Percentiles rank a stretch among this genome's conserved stretches.
phyloP scores from a whole-genome alignment of 1,284 basidiomycete genomes.

The Ustilago cynodontis region DNA sequence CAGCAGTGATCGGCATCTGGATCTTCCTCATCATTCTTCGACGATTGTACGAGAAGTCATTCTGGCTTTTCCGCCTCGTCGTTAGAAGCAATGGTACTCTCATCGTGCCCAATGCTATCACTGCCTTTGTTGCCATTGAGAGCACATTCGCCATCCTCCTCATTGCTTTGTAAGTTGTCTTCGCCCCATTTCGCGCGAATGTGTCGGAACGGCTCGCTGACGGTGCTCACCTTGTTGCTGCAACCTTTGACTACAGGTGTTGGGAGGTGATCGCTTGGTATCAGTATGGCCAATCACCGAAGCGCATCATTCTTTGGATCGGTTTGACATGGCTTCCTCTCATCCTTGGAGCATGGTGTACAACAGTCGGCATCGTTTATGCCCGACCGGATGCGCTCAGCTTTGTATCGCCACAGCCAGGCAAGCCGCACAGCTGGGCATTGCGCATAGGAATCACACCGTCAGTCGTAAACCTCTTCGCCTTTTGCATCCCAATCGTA shows the following conservation, averaged over 20 bases:
- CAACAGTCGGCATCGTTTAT: slow-evolving; percentile 34
- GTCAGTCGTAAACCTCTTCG: slow-evolving; percentile 23
- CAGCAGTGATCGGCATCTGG: slow-evolving; percentile 28
- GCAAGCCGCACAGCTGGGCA: slow-evolving; percentile 23
- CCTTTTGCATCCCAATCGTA: slow-evolving; percentile 27
- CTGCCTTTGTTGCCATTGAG: slow-evolving; percentile 31
- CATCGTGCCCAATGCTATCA: slow-evolving; percentile 44
- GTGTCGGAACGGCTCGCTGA: background rate
- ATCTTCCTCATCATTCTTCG: slow-evolving; percentile 40
- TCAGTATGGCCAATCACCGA: slow-evolving; percentile 20
- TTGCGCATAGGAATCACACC: slow-evolving; percentile 37
- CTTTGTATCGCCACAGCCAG: slow-evolving; percentile 37
- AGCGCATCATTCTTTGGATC: slow-evolving; percentile 41
- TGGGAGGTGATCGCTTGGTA: slow-evolving; percentile 34
- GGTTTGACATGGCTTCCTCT: slow-evolving; percentile 38
- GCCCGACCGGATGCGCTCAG: slow-evolving; percentile 39
- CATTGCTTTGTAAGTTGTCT: slow-evolving; percentile 33
- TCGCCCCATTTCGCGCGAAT: too few species aligned
- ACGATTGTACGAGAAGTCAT: slow-evolving; percentile 28
- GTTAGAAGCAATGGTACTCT: slow-evolving; percentile 35
- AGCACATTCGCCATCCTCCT: slow-evolving; percentile 28
- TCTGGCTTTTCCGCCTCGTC: slow-evolving; percentile 41
- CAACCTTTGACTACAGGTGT: slow-evolving; percentile 13
- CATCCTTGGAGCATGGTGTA: slow-evolving; percentile 34
- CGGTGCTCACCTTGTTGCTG: background rate